These are phyloP conservation scores for Pythium rishiriense DNA, from an alignment of 352 stramenopile species.

Conservation along the genomic window DNA sequence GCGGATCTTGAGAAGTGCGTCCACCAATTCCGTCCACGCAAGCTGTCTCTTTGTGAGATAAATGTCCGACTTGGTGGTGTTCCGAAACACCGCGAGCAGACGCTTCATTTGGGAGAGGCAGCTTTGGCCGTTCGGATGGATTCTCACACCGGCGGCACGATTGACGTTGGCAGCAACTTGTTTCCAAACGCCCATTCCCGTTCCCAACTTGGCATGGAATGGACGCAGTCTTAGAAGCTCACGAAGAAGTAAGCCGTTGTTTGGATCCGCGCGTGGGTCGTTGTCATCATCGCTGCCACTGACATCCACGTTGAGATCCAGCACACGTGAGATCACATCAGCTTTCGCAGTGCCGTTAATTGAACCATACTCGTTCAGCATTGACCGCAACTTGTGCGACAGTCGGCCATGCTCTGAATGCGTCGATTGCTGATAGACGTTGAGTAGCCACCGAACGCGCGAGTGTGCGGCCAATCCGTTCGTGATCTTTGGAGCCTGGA, in stretches of 20 bases:
- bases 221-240: constrained; percentile 10
- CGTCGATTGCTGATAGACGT: background rate
- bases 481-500: constrained; percentile 9
- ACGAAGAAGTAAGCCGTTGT: constrained; percentile 4
- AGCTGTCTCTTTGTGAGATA: background rate
- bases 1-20: constrained; percentile 15
- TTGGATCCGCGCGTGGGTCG: background rate
- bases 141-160: background rate
- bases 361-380: constrained; percentile 3
- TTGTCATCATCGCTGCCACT: background rate
- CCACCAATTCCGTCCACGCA: background rate
- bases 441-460: constrained; percentile 6
- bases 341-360: constrained; percentile 1
- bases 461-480: background rate
- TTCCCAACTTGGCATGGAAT: constrained; percentile 12
- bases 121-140: background rate
- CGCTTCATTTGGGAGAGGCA: constrained; percentile 14
- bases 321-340: background rate
- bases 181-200: constrained; percentile 6
- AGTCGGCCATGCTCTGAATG: background rate
- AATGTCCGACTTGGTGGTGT: background rate
- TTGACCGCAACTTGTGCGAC: background rate
- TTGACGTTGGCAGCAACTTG: background rate
- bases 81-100: background rate
- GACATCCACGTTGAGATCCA: background rate